Percentiles rank a stretch among this genome's conserved stretches.
Evolutionary conservation across 768 basidiomycete species (phyloP).

Genomic region (Cyclocybe aegerita): DNA sequence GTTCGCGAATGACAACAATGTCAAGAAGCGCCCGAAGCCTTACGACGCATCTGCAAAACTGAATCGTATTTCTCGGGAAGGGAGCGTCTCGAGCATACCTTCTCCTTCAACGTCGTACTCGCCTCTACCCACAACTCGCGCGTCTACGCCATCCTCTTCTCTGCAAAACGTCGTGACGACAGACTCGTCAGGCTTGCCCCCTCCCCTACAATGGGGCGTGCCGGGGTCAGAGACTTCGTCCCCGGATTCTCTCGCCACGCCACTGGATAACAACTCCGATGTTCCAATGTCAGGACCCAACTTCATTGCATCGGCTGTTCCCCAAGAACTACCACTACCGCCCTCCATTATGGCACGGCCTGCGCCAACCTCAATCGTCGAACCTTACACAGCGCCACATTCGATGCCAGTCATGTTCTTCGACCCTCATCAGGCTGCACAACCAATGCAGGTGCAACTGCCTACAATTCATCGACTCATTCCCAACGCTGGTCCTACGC

Average conservation of each 20-base stretch:
- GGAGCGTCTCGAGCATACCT: constrained; percentile 50
- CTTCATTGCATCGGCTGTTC: constrained; percentile 14
- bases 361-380: constrained; percentile 13
- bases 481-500: constrained; percentile 80
- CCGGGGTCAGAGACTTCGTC: constrained; percentile 48
- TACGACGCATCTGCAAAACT: constrained; percentile 57
- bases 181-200: constrained; percentile 25
- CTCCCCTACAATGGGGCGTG: constrained; percentile 35
- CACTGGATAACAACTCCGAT: constrained; percentile 40
- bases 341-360: constrained; percentile 13
- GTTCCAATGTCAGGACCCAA: constrained; percentile 35
- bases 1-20: constrained; percentile 16
- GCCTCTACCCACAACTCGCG: constrained; percentile 41
- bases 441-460: constrained; percentile 47
- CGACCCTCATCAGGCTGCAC: constrained; percentile 46
- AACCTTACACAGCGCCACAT: constrained; percentile 24
- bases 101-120: constrained; percentile 48
- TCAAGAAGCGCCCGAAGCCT: constrained; percentile 68
- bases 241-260: constrained; percentile 44
- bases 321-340: constrained; percentile 9
- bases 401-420: constrained; percentile 63
- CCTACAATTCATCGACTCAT: constrained; percentile 86
- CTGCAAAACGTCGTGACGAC: constrained; percentile 29
- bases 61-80: constrained; percentile 46
- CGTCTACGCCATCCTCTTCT: constrained; percentile 41